Conservation (phyloP, 2,329 filamentous ascomycete species). For the Penicillium sp. region DNA sequence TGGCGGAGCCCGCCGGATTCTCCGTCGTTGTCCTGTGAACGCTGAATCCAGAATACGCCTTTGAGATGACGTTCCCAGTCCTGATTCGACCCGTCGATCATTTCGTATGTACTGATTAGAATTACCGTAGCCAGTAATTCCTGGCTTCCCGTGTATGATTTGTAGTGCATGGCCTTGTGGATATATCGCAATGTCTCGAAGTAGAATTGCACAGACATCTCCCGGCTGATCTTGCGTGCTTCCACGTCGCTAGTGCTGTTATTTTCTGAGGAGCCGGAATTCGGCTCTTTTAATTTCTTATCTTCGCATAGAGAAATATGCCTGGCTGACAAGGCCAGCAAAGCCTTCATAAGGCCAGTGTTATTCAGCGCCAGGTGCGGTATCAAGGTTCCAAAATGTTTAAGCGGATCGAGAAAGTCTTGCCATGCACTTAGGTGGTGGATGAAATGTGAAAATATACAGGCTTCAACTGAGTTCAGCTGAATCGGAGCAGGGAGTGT, state of each 20-base stretch:
- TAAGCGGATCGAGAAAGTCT: constrained; percentile 43
- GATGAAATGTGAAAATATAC: constrained; percentile 17
- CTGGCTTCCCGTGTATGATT: constrained; percentile 54
- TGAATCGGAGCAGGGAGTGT: constrained; percentile 12
- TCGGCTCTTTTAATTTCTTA: constrained; percentile 15
- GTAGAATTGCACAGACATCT: constrained; percentile 52
- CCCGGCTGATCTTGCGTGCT: constrained; percentile 28
- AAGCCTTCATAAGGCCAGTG: constrained; percentile 54
- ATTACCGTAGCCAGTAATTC: constrained; percentile 59
- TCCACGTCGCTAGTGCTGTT: constrained; percentile 17
- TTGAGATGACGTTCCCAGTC: constrained; percentile 62
- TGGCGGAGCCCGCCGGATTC: constrained; percentile 54
- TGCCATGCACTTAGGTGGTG: constrained; percentile 31
- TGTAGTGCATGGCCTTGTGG: constrained; percentile 56
- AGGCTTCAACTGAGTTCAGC: constrained; percentile 13
- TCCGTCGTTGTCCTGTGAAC: constrained; percentile 59
- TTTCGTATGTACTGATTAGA: constrained; percentile 62
- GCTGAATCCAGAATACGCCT: constrained; percentile 63
- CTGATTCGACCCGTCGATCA: constrained; percentile 57
- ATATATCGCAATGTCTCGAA: constrained; percentile 61
- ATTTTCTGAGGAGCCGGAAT: constrained; percentile 9
- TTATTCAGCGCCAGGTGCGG: constrained; percentile 48
- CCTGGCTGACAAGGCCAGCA: constrained; percentile 54
- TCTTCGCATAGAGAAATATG: constrained; percentile 42
- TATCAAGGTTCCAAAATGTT: constrained; percentile 36